Evolutionary conservation across 441 rosid species (phyloP).

Genomic region (Geranium incanum): DNA sequence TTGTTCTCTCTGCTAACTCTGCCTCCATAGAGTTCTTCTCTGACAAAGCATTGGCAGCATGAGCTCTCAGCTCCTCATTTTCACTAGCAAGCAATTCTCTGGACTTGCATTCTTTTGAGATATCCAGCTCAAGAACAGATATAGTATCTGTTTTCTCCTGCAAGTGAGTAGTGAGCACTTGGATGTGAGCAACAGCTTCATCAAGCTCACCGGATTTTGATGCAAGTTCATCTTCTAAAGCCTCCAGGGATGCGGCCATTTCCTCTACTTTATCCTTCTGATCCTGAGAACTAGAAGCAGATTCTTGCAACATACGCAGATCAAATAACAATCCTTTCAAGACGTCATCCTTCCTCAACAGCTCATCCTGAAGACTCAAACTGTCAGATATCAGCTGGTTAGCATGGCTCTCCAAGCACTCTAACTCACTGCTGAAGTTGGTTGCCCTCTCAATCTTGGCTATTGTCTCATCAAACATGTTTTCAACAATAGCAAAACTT

Average conservation of each 20-base stretch:
- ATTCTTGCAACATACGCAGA: constrained; percentile 82
- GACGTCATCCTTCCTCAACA: constrained; percentile 79
- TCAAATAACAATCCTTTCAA: constrained; percentile 78
- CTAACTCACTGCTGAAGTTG: constrained; percentile 44
- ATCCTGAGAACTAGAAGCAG: constrained; percentile 74
- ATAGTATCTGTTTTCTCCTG: constrained; percentile 54
- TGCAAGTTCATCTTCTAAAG: constrained; percentile 65
- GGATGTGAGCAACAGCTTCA: constrained; percentile 43
- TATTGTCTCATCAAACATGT: constrained; percentile 40
- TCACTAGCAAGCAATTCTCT: constrained; percentile 34
- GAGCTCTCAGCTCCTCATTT: constrained; percentile 45
- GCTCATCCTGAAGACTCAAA: constrained; percentile 50
- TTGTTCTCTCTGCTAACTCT: constrained; percentile 49
- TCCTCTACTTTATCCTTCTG: constrained; percentile 76
- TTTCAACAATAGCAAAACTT: constrained; percentile 31
- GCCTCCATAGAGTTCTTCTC: constrained; percentile 49
- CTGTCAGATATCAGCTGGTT: constrained; percentile 52
- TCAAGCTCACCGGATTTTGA: constrained; percentile 54
- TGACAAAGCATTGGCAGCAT: constrained; percentile 35
- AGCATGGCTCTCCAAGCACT: constrained; percentile 42
- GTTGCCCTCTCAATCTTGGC: constrained; percentile 37
- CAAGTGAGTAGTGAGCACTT: constrained; percentile 57
- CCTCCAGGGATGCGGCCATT: constrained; percentile 52
- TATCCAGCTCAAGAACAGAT: constrained; percentile 44
- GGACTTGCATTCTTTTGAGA: constrained; percentile 35